phyloP scores from a whole-genome alignment of 345 rosid genomes.

The Alliaria petiolata region DNA sequence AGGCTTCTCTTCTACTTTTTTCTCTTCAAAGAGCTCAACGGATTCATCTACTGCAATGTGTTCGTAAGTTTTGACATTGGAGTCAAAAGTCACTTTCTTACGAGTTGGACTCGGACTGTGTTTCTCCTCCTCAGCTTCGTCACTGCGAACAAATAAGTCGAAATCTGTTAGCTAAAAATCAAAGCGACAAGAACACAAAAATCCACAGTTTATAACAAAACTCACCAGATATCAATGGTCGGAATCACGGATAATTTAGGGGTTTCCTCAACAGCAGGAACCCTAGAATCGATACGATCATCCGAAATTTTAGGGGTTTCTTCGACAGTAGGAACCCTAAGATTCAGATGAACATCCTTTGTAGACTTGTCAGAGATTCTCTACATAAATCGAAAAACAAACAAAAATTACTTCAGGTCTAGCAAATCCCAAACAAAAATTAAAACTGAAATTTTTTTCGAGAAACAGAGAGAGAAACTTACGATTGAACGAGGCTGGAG shows the following conservation, averaged over 20 bases:
- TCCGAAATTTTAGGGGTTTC: conserved; percentile 1
- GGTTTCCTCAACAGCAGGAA: not conserved
- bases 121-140: conserved; percentile 47
- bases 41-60: conserved; percentile 44
- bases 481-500: conserved; percentile 56
- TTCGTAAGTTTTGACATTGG: conserved; percentile 65
- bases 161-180: not conserved
- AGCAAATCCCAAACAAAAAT: not conserved
- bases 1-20: conserved; percentile 29
- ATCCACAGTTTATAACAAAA: too few relatives aligned
- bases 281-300: not conserved
- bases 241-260: conserved; percentile 19
- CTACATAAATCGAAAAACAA: not conserved
- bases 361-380: conserved; percentile 18
- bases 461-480: conserved; percentile 4
- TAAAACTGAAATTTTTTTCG: not conserved
- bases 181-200: too few relatives aligned
- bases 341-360: not conserved
- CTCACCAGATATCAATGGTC: conserved; percentile 39
- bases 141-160: not conserved
- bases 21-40: conserved; percentile 29
- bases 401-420: not conserved
- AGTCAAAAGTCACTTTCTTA: conserved; percentile 79
- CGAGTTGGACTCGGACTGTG: conserved; percentile 34
- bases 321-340: not conserved